phyloP scores from a whole-genome alignment of 2,329 filamentous ascomycete species.

The Talaromyces sp. region DNA sequence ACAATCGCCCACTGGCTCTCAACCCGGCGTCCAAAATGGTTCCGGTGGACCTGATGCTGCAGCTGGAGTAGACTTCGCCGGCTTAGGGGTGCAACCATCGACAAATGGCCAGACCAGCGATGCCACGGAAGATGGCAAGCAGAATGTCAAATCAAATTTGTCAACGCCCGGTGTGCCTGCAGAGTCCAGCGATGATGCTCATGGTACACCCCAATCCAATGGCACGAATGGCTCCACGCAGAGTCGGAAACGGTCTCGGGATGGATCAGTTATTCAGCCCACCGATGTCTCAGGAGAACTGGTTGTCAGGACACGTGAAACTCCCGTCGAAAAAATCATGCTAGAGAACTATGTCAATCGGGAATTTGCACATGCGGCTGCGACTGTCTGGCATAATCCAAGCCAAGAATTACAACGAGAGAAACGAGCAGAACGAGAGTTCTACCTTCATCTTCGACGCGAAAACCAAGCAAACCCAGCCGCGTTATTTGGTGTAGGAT shows the following conservation, averaged over 20 bases:
- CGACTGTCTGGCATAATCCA: slow-evolving; percentile 55
- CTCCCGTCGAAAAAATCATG: slow-evolving; percentile 52
- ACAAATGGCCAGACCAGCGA: slow-evolving; percentile 38
- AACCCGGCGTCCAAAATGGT: slow-evolving; percentile 28
- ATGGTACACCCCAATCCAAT: slow-evolving; percentile 34
- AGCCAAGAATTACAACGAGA: slow-evolving; percentile 62
- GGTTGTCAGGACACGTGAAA: slow-evolving; percentile 44
- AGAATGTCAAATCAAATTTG: slow-evolving; percentile 62
- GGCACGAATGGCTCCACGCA: slow-evolving; percentile 53
- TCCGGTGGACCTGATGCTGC: slow-evolving; percentile 27
- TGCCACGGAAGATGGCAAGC: slow-evolving; percentile 61
- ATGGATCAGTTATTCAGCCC: slow-evolving; percentile 57
- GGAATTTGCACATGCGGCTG: slow-evolving; percentile 62
- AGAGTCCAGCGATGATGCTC: slow-evolving; percentile 34
- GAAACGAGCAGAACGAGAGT: slow-evolving; percentile 68
- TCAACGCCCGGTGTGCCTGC: slow-evolving; percentile 51
- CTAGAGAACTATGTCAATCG: slow-evolving; percentile 67
- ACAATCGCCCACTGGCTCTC: slow-evolving; percentile 27
- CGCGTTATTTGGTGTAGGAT: slow-evolving; percentile 70
- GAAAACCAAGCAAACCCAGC: slow-evolving; percentile 60
- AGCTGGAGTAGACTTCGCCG: slow-evolving; percentile 26
- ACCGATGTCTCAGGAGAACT: slow-evolving; percentile 34
- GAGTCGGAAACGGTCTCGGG: slow-evolving; percentile 62
- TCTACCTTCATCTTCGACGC: slow-evolving; percentile 69
- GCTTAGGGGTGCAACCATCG: slow-evolving; percentile 26